A percentile compares a stretch with the other conserved stretches of the same genome.
phyloP scores from a whole-genome alignment of 2,329 filamentous ascomycete genomes.

The Ceratocystiopsis minuta region DNA sequence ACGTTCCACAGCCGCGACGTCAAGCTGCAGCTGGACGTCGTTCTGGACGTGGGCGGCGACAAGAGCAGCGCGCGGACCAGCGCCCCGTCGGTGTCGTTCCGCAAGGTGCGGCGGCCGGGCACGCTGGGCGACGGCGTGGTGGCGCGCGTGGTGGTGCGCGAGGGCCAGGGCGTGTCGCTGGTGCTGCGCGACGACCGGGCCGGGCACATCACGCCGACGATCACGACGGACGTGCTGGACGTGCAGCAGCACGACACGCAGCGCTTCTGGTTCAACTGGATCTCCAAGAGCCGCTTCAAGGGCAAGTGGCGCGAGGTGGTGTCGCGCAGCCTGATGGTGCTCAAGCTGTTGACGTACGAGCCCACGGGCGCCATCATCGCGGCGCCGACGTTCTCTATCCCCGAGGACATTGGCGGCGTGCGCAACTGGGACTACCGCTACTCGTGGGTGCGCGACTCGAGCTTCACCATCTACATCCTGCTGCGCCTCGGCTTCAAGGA shows the following conservation, averaged over 20 bases:
- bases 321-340: slow-evolving; percentile 49
- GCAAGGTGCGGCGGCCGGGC: slow-evolving; percentile 29
- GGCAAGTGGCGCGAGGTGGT: slow-evolving; percentile 59
- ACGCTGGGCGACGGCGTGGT: slow-evolving; percentile 45
- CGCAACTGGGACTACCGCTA: slow-evolving; percentile 59
- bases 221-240: slow-evolving; percentile 41
- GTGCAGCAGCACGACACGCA: slow-evolving; percentile 51
- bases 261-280: slow-evolving; percentile 57
- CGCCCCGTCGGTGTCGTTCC: slow-evolving; percentile 34
- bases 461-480: slow-evolving; percentile 62
- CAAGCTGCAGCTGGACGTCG: slow-evolving; percentile 49
- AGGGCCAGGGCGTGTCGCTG: slow-evolving; percentile 53
- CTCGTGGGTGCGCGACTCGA: slow-evolving; percentile 61
- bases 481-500: slow-evolving; percentile 57
- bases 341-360: slow-evolving; percentile 63
- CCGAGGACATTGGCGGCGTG: slow-evolving; percentile 52
- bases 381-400: slow-evolving; percentile 59
- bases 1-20: slow-evolving; percentile 41
- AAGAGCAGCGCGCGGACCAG: slow-evolving; percentile 7
- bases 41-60: slow-evolving; percentile 35
- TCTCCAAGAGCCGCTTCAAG: slow-evolving; percentile 49
- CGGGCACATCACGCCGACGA: slow-evolving; percentile 36
- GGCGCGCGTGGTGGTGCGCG: slow-evolving; percentile 38
- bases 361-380: slow-evolving; percentile 64
- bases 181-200: slow-evolving; percentile 45